Percentiles rank a stretch among this genome's conserved stretches.
Conservation (phyloP, 768 basidiomycete species). For the Pleurotus citrinopileatus region DNA sequence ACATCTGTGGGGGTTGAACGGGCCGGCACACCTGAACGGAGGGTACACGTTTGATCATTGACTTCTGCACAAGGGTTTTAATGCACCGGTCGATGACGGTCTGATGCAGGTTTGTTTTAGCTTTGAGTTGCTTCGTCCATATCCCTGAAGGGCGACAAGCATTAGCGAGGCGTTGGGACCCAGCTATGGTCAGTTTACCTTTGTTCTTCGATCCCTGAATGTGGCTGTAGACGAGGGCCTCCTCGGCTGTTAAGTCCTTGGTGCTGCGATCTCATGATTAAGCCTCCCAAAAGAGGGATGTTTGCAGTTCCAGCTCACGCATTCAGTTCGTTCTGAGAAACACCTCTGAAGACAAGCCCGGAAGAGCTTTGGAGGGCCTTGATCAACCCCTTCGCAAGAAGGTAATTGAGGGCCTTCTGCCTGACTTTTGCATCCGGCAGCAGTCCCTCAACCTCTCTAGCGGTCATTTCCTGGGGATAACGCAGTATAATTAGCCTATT, state of each 20-base stretch:
- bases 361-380: slow-evolving; percentile 60
- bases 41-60: slow-evolving; percentile 86
- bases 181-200: slow-evolving; percentile 41
- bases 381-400: slow-evolving; percentile 64
- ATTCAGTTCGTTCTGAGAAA: slow-evolving; percentile 66
- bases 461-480: slow-evolving; percentile 36
- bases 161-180: not conserved
- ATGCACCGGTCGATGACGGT: slow-evolving; percentile 86
- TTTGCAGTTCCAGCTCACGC: slow-evolving; percentile 43
- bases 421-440: slow-evolving; percentile 60
- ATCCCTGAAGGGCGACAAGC: slow-evolving; percentile 53
- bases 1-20: not conserved
- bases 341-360: slow-evolving; percentile 66
- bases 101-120: slow-evolving; percentile 87
- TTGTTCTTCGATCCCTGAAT: slow-evolving; percentile 80
- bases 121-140: slow-evolving; percentile 90
- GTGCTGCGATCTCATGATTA: slow-evolving; percentile 44
- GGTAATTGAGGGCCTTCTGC: slow-evolving; percentile 73
- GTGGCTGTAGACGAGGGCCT: slow-evolving; percentile 78
- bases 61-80: slow-evolving; percentile 81
- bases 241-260: slow-evolving; percentile 80
- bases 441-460: slow-evolving; percentile 64
- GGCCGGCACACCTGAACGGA: slow-evolving; percentile 71
- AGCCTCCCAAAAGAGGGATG: slow-evolving; percentile 10
- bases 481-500: not conserved